Conservation (phyloP, 345 rosid genomes). For the Eucalyptus regnans region DNA sequence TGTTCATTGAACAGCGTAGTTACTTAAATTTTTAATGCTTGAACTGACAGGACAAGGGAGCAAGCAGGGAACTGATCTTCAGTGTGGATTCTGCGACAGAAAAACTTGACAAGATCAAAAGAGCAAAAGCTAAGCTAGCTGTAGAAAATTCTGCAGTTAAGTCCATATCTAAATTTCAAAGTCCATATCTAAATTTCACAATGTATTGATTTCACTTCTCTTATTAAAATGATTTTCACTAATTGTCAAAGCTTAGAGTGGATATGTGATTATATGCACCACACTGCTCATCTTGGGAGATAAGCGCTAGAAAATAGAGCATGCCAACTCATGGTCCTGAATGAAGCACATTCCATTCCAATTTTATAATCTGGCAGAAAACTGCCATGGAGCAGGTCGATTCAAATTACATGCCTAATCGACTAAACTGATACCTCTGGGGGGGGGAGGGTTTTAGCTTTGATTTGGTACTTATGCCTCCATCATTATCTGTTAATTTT, state of each 20-base stretch:
- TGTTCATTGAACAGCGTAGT: not conserved
- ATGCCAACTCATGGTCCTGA: not conserved
- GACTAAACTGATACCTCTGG: not conserved
- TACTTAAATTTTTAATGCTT: not conserved
- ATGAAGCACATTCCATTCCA: not conserved
- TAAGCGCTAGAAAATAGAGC: not conserved
- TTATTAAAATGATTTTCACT: not conserved
- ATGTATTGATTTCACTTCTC: not conserved
- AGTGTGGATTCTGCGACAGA: not conserved
- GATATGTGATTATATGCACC: not conserved
- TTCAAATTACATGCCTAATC: not conserved
- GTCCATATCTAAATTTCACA: not conserved
- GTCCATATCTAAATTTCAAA: not conserved
- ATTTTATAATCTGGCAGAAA: not conserved
- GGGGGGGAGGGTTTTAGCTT: not conserved
- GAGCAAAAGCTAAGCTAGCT: not conserved
- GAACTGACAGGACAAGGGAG: not conserved
- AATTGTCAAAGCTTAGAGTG: not conserved
- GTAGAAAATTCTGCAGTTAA: not conserved
- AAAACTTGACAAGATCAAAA: not conserved
- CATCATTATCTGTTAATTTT: not conserved
- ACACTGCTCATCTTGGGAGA: not conserved
- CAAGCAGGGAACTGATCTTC: too few relatives aligned
- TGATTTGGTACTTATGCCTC: not conserved
- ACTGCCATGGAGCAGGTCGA: not conserved